Conservation (phyloP, 139 green algal genomes). For the Chlamydomonas sp. region DNA sequence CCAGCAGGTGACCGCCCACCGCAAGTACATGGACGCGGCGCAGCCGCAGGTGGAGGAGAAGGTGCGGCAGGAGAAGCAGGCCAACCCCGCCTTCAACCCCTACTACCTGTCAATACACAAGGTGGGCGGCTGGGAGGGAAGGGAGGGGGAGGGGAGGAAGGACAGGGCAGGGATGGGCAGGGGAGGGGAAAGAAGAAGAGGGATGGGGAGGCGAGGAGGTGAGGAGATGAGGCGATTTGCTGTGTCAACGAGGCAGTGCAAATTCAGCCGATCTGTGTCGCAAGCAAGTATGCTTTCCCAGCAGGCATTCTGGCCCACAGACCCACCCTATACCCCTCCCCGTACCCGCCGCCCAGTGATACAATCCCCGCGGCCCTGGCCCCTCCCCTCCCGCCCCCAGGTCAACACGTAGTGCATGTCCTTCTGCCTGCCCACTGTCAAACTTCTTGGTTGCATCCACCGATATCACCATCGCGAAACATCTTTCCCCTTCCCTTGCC, state of each 20-base stretch:
- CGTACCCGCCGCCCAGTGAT: too few relatives aligned
- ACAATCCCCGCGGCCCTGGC: too few relatives aligned
- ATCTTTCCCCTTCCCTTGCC: not conserved
- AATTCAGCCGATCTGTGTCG: too few relatives aligned
- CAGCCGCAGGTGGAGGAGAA: slow-evolving; percentile 26
- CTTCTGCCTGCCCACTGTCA: too few relatives aligned
- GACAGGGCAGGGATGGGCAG: not conserved
- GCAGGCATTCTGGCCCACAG: too few relatives aligned
- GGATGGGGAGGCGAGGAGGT: not conserved
- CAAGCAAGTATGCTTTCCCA: too few relatives aligned
- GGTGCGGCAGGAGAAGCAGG: slow-evolving; percentile 11
- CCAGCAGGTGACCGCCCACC: slow-evolving; percentile 21
- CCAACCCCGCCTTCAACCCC: slow-evolving; percentile 14
- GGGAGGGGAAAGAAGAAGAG: not conserved
- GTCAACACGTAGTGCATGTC: too few relatives aligned
- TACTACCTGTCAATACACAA: slow-evolving; percentile 35
- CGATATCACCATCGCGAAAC: not conserved
- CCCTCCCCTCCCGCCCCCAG: too few relatives aligned
- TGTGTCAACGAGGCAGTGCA: too few relatives aligned
- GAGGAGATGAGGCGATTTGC: too few relatives aligned
- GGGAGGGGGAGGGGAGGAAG: not conserved
- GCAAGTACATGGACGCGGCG: slow-evolving; percentile 29
- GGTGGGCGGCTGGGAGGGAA: not conserved
- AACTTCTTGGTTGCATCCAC: too few relatives aligned
- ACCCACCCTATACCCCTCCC: too few relatives aligned